Percentiles rank a stretch among this genome's conserved stretches.
Evolutionary conservation across 208 protist species (phyloP).

Genomic region (Trypanosoma lewisi): DNA sequence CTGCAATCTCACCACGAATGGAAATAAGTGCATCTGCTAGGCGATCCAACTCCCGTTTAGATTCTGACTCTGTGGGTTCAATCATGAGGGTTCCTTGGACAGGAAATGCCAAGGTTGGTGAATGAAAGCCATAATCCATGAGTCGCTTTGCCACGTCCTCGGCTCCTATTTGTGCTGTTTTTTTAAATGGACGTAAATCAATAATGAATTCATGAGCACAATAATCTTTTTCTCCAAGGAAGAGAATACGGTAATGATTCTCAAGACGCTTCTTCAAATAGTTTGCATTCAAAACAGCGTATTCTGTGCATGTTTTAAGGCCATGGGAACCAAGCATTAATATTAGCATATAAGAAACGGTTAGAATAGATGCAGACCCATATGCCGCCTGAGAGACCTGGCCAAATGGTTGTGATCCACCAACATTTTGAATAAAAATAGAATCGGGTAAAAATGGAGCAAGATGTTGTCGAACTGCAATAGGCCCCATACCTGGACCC

Average conservation of each 20-base stretch:
- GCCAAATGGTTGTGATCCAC: slow-evolving; percentile 77
- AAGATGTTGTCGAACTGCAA: slow-evolving; percentile 92
- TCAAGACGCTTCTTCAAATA: slow-evolving; percentile 96
- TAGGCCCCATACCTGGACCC: slow-evolving; percentile 97
- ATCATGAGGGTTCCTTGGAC: slow-evolving; percentile 95
- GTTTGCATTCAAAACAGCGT: slow-evolving; percentile 98
- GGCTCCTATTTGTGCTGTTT: slow-evolving; percentile 90
- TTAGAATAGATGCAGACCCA: slow-evolving; percentile 92
- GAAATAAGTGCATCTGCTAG: slow-evolving; percentile 95
- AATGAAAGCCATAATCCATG: slow-evolving; percentile 97
- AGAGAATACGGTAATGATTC: slow-evolving; percentile 94
- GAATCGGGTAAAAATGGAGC: slow-evolving; percentile 92
- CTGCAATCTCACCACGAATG: slow-evolving; percentile 95
- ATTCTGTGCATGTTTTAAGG: slow-evolving; percentile 88
- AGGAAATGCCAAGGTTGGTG: slow-evolving; percentile 95
- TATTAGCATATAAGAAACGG: slow-evolving; percentile 96
- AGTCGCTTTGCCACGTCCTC: slow-evolving; percentile 98
- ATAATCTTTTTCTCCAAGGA: slow-evolving; percentile 73
- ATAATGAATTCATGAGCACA: slow-evolving; percentile 98
- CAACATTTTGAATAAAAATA: slow-evolving; percentile 53
- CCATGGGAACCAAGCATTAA: slow-evolving; percentile 93
- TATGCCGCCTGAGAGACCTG: slow-evolving; percentile 93
- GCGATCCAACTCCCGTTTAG: slow-evolving; percentile 94
- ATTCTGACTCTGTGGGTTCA: slow-evolving; percentile 98
- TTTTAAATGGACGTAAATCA: slow-evolving; percentile 93